Evolutionary conservation across 345 rosid genomes (phyloP), one percentile per base, ranked within the genome.

Genomic region (Acer campestre): DNA sequence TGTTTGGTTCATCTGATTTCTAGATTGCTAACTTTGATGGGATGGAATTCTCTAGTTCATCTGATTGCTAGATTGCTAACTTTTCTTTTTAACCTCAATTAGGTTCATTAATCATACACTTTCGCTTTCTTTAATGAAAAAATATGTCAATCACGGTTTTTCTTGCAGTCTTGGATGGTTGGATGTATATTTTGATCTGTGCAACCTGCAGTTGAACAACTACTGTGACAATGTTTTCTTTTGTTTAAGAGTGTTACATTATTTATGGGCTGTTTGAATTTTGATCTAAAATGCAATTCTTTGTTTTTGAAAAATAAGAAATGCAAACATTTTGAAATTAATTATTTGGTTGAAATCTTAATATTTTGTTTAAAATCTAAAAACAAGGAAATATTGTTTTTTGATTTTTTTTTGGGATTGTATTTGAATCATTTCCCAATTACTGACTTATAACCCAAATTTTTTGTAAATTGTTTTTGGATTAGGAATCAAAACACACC

Each of bases 231-330:
- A 23, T 20, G 38, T 12, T 69, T 25, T 38, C 14, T 4, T 70
- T 16, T 25, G 38, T 48, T 23, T 49, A 6, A 49, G 4, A 14
- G 40, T 27, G 9, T 11, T 7, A 17, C 11, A 17, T 7, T 49
- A 42, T 7, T 4, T 56, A 18, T 56, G 61, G 61, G 10, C 9
- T 2, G 23, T 20, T 20, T 56, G 20, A 17, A 18, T 20, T 56
- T 56, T 56, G n/a, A 20, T 59, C 27, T 59, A 22, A 22, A 59
- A 22, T 22, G 27, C 27, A 22, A 20, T 59, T 59, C n/a, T 59
- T 59, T 59, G 63, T 22, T 59, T 59, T 59, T 59, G 38, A 18
- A 59, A 58, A 22, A 59, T 59, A 59, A 59, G 63, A 59, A 56
- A 59, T 59, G 63, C 63, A 18, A 59, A 18, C 20, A 59, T 2